phyloP scores from a whole-genome alignment of 345 rosid genomes.

The Arabidopsis arenosa region DNA sequence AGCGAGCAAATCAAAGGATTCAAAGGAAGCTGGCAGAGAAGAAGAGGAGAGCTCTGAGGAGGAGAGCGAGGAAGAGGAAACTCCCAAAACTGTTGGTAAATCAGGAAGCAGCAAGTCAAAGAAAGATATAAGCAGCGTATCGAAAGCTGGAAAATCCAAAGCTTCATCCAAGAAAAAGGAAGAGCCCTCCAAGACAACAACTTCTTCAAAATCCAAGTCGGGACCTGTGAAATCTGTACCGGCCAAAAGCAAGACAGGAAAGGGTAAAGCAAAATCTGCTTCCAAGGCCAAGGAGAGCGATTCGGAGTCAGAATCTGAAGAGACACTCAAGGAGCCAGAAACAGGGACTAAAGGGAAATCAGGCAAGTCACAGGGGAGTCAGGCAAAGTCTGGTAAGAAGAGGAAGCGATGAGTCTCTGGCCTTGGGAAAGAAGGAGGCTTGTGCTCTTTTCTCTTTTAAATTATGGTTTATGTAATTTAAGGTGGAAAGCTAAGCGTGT shows the following conservation, averaged over 20 bases:
- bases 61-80: conserved; percentile 53
- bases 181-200: conserved; percentile 39
- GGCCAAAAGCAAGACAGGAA: conserved; percentile 49
- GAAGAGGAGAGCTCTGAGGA: conserved; percentile 50
- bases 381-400: conserved; percentile 61
- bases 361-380: conserved; percentile 59
- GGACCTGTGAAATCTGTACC: conserved; percentile 50
- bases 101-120: conserved; percentile 54
- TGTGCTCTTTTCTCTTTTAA: conserved; percentile 9
- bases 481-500: conserved; percentile 29
- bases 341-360: conserved; percentile 51
- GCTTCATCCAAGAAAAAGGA: conserved; percentile 51
- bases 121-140: conserved; percentile 43
- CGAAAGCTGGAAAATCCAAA: conserved; percentile 59
- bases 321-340: conserved; percentile 51
- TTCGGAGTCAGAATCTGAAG: conserved; percentile 55
- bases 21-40: conserved; percentile 45
- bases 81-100: conserved; percentile 47
- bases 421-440: background rate
- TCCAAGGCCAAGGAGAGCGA: conserved; percentile 58
- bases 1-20: conserved; percentile 39
- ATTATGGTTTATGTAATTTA: conserved; percentile 31
- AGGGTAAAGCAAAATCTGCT: conserved; percentile 58
- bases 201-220: conserved; percentile 53
- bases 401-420: conserved; percentile 56